Evolutionary conservation across 371 early-diverging fungal species (phyloP).

Genomic region (Apophysomyces ossiformis): DNA sequence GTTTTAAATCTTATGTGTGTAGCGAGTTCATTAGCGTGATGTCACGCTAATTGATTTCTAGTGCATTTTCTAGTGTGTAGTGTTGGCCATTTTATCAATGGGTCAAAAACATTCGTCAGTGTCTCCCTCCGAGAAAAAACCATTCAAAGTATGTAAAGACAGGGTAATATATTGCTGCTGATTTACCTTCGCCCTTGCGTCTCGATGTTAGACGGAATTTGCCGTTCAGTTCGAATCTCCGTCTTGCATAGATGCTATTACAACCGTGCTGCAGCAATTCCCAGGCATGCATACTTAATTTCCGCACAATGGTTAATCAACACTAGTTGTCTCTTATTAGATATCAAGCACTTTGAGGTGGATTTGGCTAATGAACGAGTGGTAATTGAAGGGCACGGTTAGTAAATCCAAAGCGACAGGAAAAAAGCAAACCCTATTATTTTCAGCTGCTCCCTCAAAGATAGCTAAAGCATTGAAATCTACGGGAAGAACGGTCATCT

Average conservation of each 20-base stretch:
- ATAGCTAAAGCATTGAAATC: constrained; percentile 57
- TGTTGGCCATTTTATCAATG: neutral
- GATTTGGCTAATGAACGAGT: constrained; percentile 58
- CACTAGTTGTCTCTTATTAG: constrained; percentile 14
- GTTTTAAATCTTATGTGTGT: too few relatives aligned
- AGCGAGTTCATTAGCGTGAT: too few relatives aligned
- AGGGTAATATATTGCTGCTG: neutral
- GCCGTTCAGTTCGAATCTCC: constrained; percentile 81
- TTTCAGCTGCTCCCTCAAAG: constrained; percentile 61
- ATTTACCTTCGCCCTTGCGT: neutral
- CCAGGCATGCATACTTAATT: constrained; percentile 37
- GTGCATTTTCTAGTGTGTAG: too few relatives aligned
- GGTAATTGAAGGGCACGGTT: constrained; percentile 62
- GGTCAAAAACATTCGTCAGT: neutral
- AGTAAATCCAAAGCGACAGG: neutral
- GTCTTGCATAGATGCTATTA: constrained; percentile 67
- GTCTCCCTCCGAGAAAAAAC: neutral
- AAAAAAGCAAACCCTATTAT: neutral
- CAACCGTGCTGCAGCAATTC: constrained; percentile 49
- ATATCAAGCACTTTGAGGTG: constrained; percentile 55
- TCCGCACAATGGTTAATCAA: too few relatives aligned
- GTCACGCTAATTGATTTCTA: too few relatives aligned
- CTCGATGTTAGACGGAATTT: constrained; percentile 60
- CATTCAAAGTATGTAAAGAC: neutral
- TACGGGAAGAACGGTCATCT: constrained; percentile 69